Conservation (phyloP, 2,329 filamentous ascomycete species). For the Microthyrium microscopicum region DNA sequence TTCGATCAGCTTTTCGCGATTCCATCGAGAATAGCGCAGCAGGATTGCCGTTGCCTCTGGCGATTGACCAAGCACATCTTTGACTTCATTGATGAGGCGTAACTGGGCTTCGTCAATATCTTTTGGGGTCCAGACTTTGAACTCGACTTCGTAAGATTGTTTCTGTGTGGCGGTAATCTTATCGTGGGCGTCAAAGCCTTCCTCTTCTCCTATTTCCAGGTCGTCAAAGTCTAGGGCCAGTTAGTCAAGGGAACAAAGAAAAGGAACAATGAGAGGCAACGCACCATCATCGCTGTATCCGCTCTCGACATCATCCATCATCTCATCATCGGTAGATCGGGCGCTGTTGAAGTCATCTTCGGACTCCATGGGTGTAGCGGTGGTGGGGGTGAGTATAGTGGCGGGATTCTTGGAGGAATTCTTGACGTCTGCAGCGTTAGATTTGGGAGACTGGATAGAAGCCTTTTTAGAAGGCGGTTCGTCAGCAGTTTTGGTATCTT, state of each 20-base stretch:
- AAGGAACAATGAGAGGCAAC: neutral
- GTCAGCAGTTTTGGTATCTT: constrained; percentile 2
- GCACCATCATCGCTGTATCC: constrained; percentile 37
- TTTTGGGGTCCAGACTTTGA: constrained; percentile 59
- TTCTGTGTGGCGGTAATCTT: constrained; percentile 57
- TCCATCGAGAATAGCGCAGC: constrained; percentile 81
- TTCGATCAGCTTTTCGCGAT: constrained; percentile 87
- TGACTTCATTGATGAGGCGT: constrained; percentile 74
- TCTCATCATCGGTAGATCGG: constrained; percentile 58
- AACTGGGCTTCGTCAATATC: constrained; percentile 80
- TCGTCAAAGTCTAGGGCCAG: constrained; percentile 29
- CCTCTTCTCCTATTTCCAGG: constrained; percentile 37
- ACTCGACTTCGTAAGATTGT: constrained; percentile 69
- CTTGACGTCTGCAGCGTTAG: constrained; percentile 18
- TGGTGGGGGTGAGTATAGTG: constrained; percentile 7
- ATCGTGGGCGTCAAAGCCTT: constrained; percentile 45
- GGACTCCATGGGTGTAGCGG: constrained; percentile 57
- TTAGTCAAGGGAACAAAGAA: neutral
- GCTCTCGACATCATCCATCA: constrained; percentile 62
- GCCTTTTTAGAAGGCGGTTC: constrained; percentile 8
- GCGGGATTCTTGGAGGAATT: neutral
- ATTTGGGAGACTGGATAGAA: constrained; percentile 10
- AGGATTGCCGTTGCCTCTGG: constrained; percentile 85
- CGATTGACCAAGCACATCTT: constrained; percentile 74
- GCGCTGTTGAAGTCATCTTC: constrained; percentile 88